phyloP scores from a whole-genome alignment of 257 asterid species.

The Penstemon davidsonii region DNA sequence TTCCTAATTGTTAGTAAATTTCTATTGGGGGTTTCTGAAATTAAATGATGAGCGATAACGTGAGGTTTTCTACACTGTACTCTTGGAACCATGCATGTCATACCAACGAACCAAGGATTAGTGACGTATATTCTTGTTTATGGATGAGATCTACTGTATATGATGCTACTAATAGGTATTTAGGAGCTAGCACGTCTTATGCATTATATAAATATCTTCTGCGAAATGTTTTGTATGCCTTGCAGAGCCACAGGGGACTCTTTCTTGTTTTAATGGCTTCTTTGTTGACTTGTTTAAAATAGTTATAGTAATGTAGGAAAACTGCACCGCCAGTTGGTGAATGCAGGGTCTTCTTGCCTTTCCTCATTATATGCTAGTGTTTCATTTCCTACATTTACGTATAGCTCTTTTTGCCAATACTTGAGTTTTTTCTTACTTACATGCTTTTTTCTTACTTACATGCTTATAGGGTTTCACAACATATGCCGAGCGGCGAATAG shows the following conservation, averaged over 20 bases:
- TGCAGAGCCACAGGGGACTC: background rate
- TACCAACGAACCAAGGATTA: background rate
- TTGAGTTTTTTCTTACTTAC: too few species aligned
- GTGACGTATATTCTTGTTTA: background rate
- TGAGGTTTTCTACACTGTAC: background rate
- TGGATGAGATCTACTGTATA: background rate
- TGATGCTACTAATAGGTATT: background rate
- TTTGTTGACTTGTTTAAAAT: background rate
- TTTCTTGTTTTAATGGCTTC: background rate
- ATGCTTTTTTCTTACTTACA: constrained; percentile 17
- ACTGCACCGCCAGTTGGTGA: background rate
- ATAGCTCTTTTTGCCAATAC: background rate
- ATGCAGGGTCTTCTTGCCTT: constrained; percentile 14
- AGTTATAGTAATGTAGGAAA: background rate
- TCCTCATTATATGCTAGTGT: background rate
- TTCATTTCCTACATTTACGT: constrained; percentile 12
- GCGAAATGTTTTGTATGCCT: background rate
- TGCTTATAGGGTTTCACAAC: constrained; percentile 83
- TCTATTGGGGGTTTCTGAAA: background rate
- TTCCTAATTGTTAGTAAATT: too few species aligned
- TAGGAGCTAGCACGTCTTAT: background rate
- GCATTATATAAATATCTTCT: background rate
- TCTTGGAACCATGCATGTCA: constrained; percentile 14
- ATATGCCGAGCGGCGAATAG: constrained; percentile 90
- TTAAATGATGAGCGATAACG: constrained; percentile 4